These are phyloP conservation scores for Emmonsia crescens DNA, from an alignment of 2,329 filamentous ascomycete species.

Conservation along the genomic window DNA sequence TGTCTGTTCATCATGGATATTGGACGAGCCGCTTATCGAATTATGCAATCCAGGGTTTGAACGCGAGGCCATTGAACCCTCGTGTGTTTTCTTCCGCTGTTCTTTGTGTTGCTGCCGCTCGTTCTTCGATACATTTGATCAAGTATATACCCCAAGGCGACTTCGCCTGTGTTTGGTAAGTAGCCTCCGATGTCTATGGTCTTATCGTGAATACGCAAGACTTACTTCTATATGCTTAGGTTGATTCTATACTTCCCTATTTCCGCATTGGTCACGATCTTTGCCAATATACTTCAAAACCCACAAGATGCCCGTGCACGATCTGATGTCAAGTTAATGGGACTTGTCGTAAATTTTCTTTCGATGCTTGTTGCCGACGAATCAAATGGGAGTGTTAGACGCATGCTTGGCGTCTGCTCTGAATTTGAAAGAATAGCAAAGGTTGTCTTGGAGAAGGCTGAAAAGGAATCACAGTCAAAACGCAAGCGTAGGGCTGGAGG, in stretches of 20 bases:
- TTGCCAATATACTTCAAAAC: slow-evolving; percentile 93
- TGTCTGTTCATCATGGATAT: slow-evolving; percentile 96
- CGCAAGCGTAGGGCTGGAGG: slow-evolving; percentile 75
- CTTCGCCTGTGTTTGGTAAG: slow-evolving; percentile 87
- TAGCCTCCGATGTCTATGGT: slow-evolving; percentile 11
- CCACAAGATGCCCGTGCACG: slow-evolving; percentile 79
- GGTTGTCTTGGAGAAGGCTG: slow-evolving; percentile 80
- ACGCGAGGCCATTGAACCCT: slow-evolving; percentile 81
- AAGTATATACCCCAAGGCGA: slow-evolving; percentile 96
- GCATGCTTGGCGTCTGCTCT: slow-evolving; percentile 88
- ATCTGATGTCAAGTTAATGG: slow-evolving; percentile 85
- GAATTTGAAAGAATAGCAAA: slow-evolving; percentile 93
- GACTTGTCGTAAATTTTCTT: slow-evolving; percentile 81
- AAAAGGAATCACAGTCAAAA: slow-evolving; percentile 68
- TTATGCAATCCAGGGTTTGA: slow-evolving; percentile 88
- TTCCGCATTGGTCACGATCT: slow-evolving; percentile 84
- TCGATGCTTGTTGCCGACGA: slow-evolving; percentile 82
- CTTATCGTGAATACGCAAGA: neutral
- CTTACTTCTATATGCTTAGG: slow-evolving; percentile 36
- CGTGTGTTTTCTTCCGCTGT: slow-evolving; percentile 89
- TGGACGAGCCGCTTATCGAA: slow-evolving; percentile 94
- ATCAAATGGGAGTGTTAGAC: slow-evolving; percentile 78
- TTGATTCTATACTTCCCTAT: slow-evolving; percentile 95
- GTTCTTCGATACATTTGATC: slow-evolving; percentile 84
- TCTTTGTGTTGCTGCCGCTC: slow-evolving; percentile 81